These are phyloP conservation scores for Arthrinium phaeospermum DNA, from an alignment of 2,329 filamentous ascomycete species.

Conservation along the genomic window DNA sequence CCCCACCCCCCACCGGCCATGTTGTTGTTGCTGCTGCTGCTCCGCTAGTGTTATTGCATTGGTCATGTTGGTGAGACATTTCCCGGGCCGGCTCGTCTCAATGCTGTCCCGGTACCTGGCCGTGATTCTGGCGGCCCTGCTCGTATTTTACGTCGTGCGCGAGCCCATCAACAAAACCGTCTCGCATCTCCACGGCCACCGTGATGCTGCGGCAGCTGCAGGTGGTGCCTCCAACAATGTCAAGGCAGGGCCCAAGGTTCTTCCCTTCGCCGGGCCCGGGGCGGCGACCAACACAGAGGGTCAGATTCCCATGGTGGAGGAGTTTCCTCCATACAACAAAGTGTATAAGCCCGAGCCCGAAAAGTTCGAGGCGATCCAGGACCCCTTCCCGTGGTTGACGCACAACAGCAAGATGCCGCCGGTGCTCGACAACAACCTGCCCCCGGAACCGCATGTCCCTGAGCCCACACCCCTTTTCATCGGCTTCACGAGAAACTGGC, in stretches of 20 bases:
- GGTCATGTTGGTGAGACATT: constrained; percentile 22
- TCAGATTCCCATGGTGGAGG: background rate
- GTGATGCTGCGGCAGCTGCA: background rate
- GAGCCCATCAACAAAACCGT: constrained; percentile 31
- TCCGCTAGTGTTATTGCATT: background rate
- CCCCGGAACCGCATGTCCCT: constrained; percentile 40
- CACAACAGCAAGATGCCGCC: constrained; percentile 35
- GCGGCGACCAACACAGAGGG: background rate
- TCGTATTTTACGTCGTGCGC: constrained; percentile 39
- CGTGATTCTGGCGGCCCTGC: constrained; percentile 37
- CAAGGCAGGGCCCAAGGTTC: background rate
- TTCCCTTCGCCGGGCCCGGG: background rate
- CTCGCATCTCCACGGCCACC: constrained; percentile 21
- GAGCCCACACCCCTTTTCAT: constrained; percentile 51
- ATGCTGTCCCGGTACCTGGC: constrained; percentile 38
- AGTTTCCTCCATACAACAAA: constrained; percentile 30
- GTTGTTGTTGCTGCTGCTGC: background rate
- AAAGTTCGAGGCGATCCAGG: constrained; percentile 37
- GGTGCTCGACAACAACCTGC: constrained; percentile 39
- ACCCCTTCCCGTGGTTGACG: constrained; percentile 46
- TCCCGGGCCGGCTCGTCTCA: constrained; percentile 33
- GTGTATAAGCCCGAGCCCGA: constrained; percentile 40
- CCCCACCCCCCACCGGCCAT: background rate
- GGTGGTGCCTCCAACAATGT: background rate
- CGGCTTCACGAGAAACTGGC: constrained; percentile 60